Percentiles rank a stretch among this genome's conserved stretches.
phyloP scores from a whole-genome alignment of 495 filamentous ascomycete species.

The Cercophora sp. region DNA sequence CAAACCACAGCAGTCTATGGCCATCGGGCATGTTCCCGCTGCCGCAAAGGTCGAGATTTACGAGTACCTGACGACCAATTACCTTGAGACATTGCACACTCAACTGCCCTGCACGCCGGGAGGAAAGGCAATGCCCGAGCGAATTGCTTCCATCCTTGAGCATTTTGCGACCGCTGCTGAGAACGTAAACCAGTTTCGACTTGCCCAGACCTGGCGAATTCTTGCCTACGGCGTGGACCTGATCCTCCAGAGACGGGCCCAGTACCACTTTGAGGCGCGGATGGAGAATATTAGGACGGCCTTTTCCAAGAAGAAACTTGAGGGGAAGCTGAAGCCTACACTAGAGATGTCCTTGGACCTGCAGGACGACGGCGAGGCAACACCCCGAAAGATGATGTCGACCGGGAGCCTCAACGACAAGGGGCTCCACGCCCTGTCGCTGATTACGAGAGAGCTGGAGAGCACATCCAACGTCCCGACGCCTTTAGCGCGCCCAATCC shows the following conservation, averaged over 20 bases:
- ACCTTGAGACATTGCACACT: slow-evolving; percentile 45
- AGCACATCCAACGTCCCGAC: slow-evolving; percentile 76
- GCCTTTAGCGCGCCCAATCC: slow-evolving; percentile 66
- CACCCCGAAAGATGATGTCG: slow-evolving; percentile 35
- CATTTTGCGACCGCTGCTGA: slow-evolving; percentile 62
- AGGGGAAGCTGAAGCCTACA: slow-evolving; percentile 19
- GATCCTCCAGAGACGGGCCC: slow-evolving; percentile 54
- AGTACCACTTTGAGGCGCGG: slow-evolving; percentile 49
- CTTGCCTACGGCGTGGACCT: slow-evolving; percentile 59
- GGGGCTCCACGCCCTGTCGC: slow-evolving; percentile 27
- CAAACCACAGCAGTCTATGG: slow-evolving; percentile 57
- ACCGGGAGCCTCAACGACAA: slow-evolving; percentile 21
- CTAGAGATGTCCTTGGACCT: slow-evolving; percentile 12
- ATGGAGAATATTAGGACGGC: slow-evolving; percentile 26
- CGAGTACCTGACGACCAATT: slow-evolving; percentile 57
- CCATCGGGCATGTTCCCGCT: slow-evolving; percentile 56
- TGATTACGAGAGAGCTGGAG: slow-evolving; percentile 54
- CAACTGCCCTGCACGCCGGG: slow-evolving; percentile 33
- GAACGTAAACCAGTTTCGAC: slow-evolving; percentile 52
- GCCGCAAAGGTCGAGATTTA: slow-evolving; percentile 52
- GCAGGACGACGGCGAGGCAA: slow-evolving; percentile 28
- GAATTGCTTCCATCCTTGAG: slow-evolving; percentile 52
- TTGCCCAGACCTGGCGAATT: slow-evolving; percentile 74
- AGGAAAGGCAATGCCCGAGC: slow-evolving; percentile 30
- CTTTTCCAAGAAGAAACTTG: slow-evolving; percentile 19